A percentile compares a stretch with the other conserved stretches of the same genome.
phyloP scores from a whole-genome alignment of 306 rosid genomes.

The Cucumis cinereus region DNA sequence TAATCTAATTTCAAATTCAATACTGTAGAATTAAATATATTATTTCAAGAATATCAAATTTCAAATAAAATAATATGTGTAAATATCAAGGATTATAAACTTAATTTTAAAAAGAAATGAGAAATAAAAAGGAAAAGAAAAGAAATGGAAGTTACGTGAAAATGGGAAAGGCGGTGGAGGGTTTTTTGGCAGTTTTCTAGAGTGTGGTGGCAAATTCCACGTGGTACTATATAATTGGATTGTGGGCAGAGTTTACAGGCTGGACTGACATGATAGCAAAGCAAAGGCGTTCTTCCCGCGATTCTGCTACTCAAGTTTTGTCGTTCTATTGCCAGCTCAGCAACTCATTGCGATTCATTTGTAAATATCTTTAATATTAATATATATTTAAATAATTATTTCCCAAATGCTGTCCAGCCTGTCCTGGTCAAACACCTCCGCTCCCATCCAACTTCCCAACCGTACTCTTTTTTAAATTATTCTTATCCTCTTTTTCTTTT shows the following conservation, averaged over 20 bases:
- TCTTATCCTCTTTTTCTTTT: not conserved
- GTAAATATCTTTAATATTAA: not conserved
- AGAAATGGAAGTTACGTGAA: not conserved
- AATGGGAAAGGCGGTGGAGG: slow-evolving; percentile 3
- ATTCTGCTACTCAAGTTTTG: slow-evolving; percentile 2
- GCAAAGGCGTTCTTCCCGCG: slow-evolving; percentile 11
- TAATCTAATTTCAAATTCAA: too few relatives aligned
- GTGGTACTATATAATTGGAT: not conserved
- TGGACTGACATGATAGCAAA: slow-evolving; percentile 7
- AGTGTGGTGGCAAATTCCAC: not conserved
- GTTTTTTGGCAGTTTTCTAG: not conserved
- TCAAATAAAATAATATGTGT: too few relatives aligned
- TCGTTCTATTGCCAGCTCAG: slow-evolving; percentile 9
- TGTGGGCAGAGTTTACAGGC: not conserved
- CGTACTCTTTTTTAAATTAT: slow-evolving; percentile 2
- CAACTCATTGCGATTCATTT: not conserved
- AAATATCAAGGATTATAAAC: too few relatives aligned
- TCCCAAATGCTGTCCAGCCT: slow-evolving; percentile 15
- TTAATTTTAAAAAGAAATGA: too few relatives aligned
- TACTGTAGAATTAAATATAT: too few relatives aligned
- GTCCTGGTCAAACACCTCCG: slow-evolving; percentile 12
- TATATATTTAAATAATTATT: not conserved
- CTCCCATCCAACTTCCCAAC: slow-evolving; percentile 14
- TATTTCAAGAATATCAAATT: too few relatives aligned
- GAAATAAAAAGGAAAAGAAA: not conserved